Evolutionary conservation across 139 green algal species (phyloP).

Genomic region (Closterium sp.): DNA sequence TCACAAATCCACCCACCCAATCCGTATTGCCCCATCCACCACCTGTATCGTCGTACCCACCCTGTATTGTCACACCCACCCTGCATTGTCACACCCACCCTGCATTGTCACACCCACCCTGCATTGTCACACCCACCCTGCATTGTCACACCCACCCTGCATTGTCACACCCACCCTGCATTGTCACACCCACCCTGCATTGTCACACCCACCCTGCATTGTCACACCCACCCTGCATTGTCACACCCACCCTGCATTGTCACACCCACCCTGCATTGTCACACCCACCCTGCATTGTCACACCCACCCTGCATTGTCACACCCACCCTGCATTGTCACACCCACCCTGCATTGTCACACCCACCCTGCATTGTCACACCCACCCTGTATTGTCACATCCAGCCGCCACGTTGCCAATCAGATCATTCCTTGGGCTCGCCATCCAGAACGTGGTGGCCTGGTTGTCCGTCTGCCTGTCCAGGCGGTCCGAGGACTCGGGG

Average conservation of each 20-base stretch:
- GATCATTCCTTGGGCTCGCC: constrained; percentile 71
- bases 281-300: background rate
- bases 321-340: background rate
- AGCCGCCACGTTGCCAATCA: constrained; percentile 54
- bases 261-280: background rate
- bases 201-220: too few species aligned
- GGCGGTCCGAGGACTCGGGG: background rate
- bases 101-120: background rate
- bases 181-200: constrained; percentile 29
- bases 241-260: too few species aligned
- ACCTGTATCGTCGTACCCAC: background rate
- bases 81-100: background rate
- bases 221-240: too few species aligned
- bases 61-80: background rate
- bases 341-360: background rate
- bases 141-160: background rate
- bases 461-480: constrained; percentile 58
- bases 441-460: constrained; percentile 75
- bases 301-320: background rate
- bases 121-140: background rate
- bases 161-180: background rate
- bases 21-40: too few species aligned
- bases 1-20: too few species aligned
- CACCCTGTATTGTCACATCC: constrained; percentile 14
- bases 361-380: background rate